Conservation (phyloP, 352 stramenopile species). For the Thraustotheca clavata region DNA sequence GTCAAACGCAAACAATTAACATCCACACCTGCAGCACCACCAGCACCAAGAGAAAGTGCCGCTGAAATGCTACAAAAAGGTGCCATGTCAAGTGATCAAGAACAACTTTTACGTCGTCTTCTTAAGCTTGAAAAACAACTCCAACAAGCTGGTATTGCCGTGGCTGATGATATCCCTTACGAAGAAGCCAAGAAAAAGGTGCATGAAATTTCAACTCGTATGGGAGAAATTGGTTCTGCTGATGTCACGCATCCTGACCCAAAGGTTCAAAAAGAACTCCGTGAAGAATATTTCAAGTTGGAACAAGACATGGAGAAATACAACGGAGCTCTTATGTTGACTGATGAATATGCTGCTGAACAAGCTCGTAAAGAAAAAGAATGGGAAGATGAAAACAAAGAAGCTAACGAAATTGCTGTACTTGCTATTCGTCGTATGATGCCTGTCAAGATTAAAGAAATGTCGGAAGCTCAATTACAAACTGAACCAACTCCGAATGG, state of each 20-base stretch:
- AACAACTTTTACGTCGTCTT: constrained; percentile 65
- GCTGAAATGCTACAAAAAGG: constrained; percentile 52
- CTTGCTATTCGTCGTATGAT: constrained; percentile 87
- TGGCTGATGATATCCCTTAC: constrained; percentile 90
- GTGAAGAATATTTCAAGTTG: constrained; percentile 89
- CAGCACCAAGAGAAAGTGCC: not conserved
- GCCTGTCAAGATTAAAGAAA: constrained; percentile 87
- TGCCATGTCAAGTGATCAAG: constrained; percentile 58
- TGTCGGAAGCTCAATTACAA: constrained; percentile 81
- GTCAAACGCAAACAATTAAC: not conserved
- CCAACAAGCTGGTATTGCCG: constrained; percentile 73
- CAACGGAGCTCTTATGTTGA: constrained; percentile 87
- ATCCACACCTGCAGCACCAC: not conserved
- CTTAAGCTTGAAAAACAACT: constrained; percentile 80
- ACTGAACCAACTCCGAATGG: constrained; percentile 59
- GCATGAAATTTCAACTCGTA: constrained; percentile 82
- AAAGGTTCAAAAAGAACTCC: constrained; percentile 70
- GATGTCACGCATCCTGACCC: constrained; percentile 82
- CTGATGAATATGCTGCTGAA: constrained; percentile 88
- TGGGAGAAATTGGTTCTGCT: constrained; percentile 88
- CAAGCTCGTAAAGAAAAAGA: constrained; percentile 85
- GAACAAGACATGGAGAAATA: constrained; percentile 94
- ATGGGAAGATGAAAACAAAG: constrained; percentile 87
- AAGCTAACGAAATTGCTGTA: constrained; percentile 79
- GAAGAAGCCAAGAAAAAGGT: constrained; percentile 88